A percentile compares a stretch with the other conserved stretches of the same genome.
Evolutionary conservation across 1,139 yeast genomes (phyloP).

Genomic region (Diutina rugosa): DNA sequence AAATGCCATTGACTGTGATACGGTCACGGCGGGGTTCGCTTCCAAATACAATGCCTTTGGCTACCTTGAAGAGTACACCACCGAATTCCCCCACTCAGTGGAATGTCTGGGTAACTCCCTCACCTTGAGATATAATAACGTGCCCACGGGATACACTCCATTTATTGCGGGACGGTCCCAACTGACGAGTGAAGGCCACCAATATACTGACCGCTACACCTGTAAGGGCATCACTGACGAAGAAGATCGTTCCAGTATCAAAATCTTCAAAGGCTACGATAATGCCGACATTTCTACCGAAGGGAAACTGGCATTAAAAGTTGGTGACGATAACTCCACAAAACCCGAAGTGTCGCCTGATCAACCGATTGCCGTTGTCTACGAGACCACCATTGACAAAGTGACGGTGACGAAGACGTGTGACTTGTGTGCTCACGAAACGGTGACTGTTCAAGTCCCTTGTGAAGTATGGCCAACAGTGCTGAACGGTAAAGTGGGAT

Average conservation of each 20-base stretch:
- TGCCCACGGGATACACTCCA: background rate
- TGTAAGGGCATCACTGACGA: background rate
- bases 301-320: background rate
- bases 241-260: background rate
- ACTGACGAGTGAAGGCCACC: conserved; percentile 8
- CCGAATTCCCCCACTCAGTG: conserved; percentile 1
- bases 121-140: background rate
- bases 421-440: background rate
- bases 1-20: background rate
- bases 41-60: background rate
- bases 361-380: background rate
- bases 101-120: background rate
- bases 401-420: background rate
- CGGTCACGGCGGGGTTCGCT: background rate
- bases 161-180: background rate
- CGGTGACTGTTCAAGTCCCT: background rate
- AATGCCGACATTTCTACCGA: background rate
- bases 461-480: background rate
- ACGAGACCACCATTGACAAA: background rate
- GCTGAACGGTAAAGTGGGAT: background rate
- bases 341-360: background rate
- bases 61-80: background rate
- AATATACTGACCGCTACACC: background rate
- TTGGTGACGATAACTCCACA: background rate
- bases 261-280: background rate